These are phyloP conservation scores for Neonectria neomacrospora DNA, from an alignment of 2,329 filamentous ascomycete species.

Conservation along the genomic window DNA sequence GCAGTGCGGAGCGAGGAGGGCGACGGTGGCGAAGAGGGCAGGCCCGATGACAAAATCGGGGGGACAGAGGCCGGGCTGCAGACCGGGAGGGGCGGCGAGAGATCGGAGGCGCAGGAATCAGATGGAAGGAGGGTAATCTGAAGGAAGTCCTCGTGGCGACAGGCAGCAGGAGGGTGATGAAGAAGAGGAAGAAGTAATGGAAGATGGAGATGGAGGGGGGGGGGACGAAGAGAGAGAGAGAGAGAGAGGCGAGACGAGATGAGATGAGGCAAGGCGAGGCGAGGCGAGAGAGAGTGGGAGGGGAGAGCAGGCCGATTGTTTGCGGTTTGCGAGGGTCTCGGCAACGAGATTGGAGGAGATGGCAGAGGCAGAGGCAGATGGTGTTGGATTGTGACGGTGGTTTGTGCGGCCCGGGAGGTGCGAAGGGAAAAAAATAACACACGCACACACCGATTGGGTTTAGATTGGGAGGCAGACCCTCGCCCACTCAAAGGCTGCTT, in stretches of 20 bases:
- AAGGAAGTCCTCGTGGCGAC: slow-evolving; percentile 26
- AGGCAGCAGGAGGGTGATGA: slow-evolving; percentile 28
- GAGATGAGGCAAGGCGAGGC: slow-evolving; percentile 15
- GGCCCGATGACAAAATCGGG: slow-evolving; percentile 35
- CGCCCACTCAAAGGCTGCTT: background rate
- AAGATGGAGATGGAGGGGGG: slow-evolving; percentile 19
- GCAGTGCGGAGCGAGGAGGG: slow-evolving; percentile 10
- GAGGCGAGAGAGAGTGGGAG: slow-evolving; percentile 20
- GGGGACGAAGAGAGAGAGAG: slow-evolving; percentile 20
- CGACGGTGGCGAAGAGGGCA: slow-evolving; percentile 10
- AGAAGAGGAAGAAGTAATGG: slow-evolving; percentile 25
- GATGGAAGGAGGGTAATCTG: slow-evolving; percentile 23
- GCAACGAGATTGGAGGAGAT: slow-evolving; percentile 11
- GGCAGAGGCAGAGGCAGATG: slow-evolving; percentile 8
- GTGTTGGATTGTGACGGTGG: slow-evolving; percentile 29
- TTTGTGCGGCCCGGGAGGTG: slow-evolving; percentile 23
- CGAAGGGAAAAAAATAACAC: slow-evolving; percentile 27
- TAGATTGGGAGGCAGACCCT: slow-evolving; percentile 14
- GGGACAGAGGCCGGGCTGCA: slow-evolving; percentile 30
- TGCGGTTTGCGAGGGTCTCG: slow-evolving; percentile 6
- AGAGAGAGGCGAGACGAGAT: slow-evolving; percentile 7
- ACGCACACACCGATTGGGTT: slow-evolving; percentile 20
- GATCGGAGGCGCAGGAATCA: slow-evolving; percentile 31
- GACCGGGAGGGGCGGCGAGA: slow-evolving; percentile 39
- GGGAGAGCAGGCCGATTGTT: slow-evolving; percentile 33